Percentiles rank a stretch among this genome's conserved stretches.
Evolutionary conservation across 306 rosid species (phyloP).

Genomic region (Cicer chorassanicum): DNA sequence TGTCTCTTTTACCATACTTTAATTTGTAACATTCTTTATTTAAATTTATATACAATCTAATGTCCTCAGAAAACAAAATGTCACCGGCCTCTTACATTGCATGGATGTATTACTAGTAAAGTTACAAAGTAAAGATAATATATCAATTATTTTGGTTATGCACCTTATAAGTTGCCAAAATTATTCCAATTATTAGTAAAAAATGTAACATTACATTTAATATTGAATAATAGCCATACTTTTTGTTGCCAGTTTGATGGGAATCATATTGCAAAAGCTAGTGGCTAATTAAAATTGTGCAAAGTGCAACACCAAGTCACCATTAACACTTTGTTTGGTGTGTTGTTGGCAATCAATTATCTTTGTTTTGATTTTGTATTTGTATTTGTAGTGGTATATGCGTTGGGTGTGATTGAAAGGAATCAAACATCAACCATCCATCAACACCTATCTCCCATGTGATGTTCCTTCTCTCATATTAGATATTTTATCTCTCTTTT

Average conservation of each 20-base stretch:
- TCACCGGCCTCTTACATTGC: no score
- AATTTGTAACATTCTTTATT: no score
- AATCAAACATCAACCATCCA: slow-evolving; percentile 51
- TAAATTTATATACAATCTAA: no score
- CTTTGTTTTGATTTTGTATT: not conserved
- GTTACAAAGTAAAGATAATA: no score
- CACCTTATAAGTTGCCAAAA: no score
- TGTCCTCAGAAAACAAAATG: no score
- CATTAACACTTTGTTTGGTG: not conserved
- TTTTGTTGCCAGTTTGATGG: not conserved
- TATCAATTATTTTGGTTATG: no score
- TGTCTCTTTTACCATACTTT: no score
- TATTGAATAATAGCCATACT: not conserved
- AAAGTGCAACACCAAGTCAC: slow-evolving; percentile 29
- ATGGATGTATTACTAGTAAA: no score
- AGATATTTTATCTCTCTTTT: not conserved
- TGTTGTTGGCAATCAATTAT: slow-evolving; percentile 31
- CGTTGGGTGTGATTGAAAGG: slow-evolving; percentile 48
- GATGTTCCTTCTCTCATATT: slow-evolving; percentile 44
- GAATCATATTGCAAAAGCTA: slow-evolving; percentile 31
- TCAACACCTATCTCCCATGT: slow-evolving; percentile 41
- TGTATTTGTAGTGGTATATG: slow-evolving; percentile 10
- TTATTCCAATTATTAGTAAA: no score
- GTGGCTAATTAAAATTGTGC: slow-evolving; percentile 30
- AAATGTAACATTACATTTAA: no score